Base-by-base conservation (phyloP, 768 basidiomycete genomes). In the Collybia mongolica region DNA sequence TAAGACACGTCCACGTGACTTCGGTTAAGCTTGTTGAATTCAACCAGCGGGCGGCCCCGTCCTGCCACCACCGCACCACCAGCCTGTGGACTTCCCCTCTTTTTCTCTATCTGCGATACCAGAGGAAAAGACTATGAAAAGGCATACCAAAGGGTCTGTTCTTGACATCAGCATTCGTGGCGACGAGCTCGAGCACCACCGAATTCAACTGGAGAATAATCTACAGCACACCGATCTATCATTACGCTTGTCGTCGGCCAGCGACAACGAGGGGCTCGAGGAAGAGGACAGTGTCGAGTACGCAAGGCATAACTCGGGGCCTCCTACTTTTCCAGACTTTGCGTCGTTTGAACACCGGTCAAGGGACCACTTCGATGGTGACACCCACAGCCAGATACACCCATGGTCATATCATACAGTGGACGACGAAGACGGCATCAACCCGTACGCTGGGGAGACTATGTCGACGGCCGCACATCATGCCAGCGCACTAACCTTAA, bases 391-490 rank as follows among this genome's bases (percentile, higher is more conserved):
- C 51, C 75, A 72, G 37, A 61, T 74, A 20, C 79, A 79, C 51
- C 74, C 74, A 0, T 85, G 82, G 82, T 81, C 81, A 18, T 79
- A 81, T 20, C 47, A 72, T 46, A 75, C 72, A 12, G 72, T 65
- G 55, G 80, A 77, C 52, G 82, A 88, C 48, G 85, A 88, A 3
- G 86, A 87, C 11, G 86, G 82, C 17, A 69, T 85, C 26, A 74
- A 79, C 54, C 85, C 86, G 0, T 89, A 83, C 55, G 82, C 76
- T 36, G 83, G 79, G 18, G 82, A 84, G 51, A 89, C 88, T 0
- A 66, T 91, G 51, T 93, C 90, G 0, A 95, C 93, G 0, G 83
- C 82, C 7, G 90, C 86, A 1, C 94, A 97, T 66, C 94, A 97
- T 67, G 93, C 91, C 20, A 91, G 88, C 55, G 91, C 83, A 2